phyloP scores from a whole-genome alignment of 352 stramenopile species.

The Blastocystis sp. region DNA sequence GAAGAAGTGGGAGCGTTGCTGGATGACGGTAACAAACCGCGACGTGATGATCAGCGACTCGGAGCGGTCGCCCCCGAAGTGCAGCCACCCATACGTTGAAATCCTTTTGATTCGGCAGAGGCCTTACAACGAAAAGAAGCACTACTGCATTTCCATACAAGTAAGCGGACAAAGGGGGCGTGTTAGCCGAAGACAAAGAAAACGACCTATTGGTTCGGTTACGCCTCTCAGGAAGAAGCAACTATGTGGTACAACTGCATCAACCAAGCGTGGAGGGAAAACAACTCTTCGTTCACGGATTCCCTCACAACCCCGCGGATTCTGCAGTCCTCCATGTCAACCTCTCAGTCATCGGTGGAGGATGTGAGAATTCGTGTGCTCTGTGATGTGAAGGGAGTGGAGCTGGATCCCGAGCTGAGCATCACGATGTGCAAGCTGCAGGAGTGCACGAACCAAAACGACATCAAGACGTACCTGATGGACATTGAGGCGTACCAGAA shows the following conservation, averaged over 20 bases:
- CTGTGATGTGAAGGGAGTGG: not conserved
- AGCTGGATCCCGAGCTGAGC: conserved; percentile 38
- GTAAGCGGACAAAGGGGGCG: not conserved
- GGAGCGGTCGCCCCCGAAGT: not conserved
- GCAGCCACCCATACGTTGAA: conserved; percentile 35
- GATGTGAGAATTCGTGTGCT: not conserved
- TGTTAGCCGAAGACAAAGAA: conserved; percentile 36
- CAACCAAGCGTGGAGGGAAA: conserved; percentile 47
- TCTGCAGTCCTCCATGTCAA: not conserved
- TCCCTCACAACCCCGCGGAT: conserved; percentile 24
- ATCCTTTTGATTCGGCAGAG: conserved; percentile 17
- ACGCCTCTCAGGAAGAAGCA: not conserved
- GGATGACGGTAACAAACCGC: conserved; percentile 20
- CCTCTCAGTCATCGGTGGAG: not conserved
- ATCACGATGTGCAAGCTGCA: conserved; percentile 47
- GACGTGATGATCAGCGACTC: conserved; percentile 28
- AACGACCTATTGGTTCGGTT: conserved; percentile 44
- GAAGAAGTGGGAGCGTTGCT: conserved; percentile 35
- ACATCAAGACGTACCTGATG: conserved; percentile 40
- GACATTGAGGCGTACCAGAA: conserved; percentile 57
- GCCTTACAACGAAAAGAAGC: conserved; percentile 11
- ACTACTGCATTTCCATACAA: conserved; percentile 43
- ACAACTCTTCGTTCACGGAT: conserved; percentile 11
- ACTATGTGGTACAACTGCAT: conserved; percentile 26
- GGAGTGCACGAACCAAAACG: conserved; percentile 17